Base-by-base conservation (phyloP, 495 filamentous ascomycete genomes). In the Neurospora sp. region DNA sequence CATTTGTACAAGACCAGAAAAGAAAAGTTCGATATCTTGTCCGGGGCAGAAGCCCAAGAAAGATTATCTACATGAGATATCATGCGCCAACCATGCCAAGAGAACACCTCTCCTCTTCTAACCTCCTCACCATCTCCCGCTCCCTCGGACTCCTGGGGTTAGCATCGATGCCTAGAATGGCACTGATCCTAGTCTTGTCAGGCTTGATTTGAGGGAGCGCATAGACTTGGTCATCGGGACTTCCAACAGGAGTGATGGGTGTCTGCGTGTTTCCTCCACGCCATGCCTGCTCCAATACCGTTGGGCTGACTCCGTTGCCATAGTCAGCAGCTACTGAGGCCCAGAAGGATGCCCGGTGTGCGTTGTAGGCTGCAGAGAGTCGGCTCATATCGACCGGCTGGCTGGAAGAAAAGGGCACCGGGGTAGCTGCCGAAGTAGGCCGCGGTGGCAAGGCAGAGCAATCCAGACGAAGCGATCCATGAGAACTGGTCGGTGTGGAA, bases 311-410 rank as follows among this genome's bases (percentile, higher is more conserved):
- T 48, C 88, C 87, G 5, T 81, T 76, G 70, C 91, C 92, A 73
- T 94, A 94, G 70, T 92, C 89, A 41, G 86, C 81, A 27, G 92
- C 91, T 42, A 94, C 87, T 48, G 85, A 85, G 66, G 85, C 85
- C 92, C 92, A 94, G 80, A 94, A 94, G 14, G 88, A 87, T 41
- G 86, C 83, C 40, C 91, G 88, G 76, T 92, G 90, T 14, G 87
- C 84, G 71, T 90, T 88, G 79, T 94, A 93, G 69, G 93, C 86
- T 59, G 87, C 85, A 42, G 86, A 87, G 12, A 94, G 89, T 70
- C 90, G 89, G 72, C 87, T 84, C 73, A 89, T 88, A 80, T 94
- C 91, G 76, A 94, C 83, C 8, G 82, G 82, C 71, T 83, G 78
- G 74, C 76, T 77, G 71, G 78, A 66, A 37, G 42, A 46, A 71